Percentiles rank a stretch among this genome's conserved stretches.
Evolutionary conservation across 1,284 basidiomycete species (phyloP).

Genomic region (Malassezia vespertilionis): DNA sequence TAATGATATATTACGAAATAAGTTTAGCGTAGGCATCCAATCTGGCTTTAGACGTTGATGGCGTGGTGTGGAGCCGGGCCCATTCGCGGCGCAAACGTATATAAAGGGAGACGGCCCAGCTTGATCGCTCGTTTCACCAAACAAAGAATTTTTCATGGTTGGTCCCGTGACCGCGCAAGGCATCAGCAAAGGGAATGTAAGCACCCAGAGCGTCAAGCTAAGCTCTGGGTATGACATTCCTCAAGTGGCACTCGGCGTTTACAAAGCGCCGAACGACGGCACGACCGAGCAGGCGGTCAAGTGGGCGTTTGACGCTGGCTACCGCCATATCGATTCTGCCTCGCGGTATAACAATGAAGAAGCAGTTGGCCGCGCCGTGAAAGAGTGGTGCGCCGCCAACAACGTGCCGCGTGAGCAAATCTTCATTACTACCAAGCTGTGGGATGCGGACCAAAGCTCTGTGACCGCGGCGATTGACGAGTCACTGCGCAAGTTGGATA

Average conservation of each 20-base stretch:
- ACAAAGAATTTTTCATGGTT: background rate
- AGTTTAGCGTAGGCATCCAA: too few relatives aligned
- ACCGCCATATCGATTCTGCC: slow-evolving; percentile 45
- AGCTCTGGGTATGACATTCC: slow-evolving; percentile 40
- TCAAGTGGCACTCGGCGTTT: slow-evolving; percentile 44
- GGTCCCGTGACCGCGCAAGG: too few relatives aligned
- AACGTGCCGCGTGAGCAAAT: slow-evolving; percentile 44
- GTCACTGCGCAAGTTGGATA: slow-evolving; percentile 43
- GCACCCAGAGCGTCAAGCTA: slow-evolving; percentile 41
- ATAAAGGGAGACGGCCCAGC: background rate
- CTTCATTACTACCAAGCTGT: slow-evolving; percentile 48
- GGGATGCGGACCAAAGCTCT: slow-evolving; percentile 41
- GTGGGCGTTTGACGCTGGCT: slow-evolving; percentile 45
- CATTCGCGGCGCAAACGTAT: background rate
- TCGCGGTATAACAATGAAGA: slow-evolving; percentile 47
- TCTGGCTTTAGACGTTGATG: too few relatives aligned
- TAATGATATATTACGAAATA: too few relatives aligned
- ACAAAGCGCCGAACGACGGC: slow-evolving; percentile 46
- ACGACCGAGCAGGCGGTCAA: slow-evolving; percentile 45
- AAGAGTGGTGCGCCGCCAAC: slow-evolving; percentile 32
- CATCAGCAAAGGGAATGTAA: slow-evolving; percentile 29
- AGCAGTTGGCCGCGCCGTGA: slow-evolving; percentile 44
- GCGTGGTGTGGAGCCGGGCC: background rate
- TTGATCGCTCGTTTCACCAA: background rate
- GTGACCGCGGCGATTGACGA: slow-evolving; percentile 41